Conservation (phyloP, 129 eudicot species). For the Escallonia rubra region DNA sequence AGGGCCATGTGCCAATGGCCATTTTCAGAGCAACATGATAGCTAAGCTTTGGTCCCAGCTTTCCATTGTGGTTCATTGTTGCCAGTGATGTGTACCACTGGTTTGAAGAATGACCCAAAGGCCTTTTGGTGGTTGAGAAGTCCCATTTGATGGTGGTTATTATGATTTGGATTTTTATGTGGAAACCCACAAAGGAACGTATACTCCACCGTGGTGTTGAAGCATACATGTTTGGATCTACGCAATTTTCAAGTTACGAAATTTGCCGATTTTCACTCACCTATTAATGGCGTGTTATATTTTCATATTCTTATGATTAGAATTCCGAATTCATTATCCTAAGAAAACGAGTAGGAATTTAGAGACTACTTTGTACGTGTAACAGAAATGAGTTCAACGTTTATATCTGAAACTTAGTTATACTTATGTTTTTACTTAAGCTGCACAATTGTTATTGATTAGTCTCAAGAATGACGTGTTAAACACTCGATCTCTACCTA, state of each 20-base stretch:
- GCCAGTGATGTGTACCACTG: neutral
- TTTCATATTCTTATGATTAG: too few relatives aligned
- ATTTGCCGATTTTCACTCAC: neutral
- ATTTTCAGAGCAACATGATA: neutral
- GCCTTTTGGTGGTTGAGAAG: constrained; percentile 5
- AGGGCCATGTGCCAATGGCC: constrained; percentile 3
- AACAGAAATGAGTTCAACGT: too few relatives aligned
- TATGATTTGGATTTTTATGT: neutral
- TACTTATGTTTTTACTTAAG: too few relatives aligned
- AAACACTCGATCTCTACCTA: too few relatives aligned
- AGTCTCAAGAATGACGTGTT: too few relatives aligned
- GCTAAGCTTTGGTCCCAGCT: constrained; percentile 2
- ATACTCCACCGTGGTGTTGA: constrained; percentile 1
- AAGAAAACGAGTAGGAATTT: too few relatives aligned
- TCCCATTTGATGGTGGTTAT: neutral
- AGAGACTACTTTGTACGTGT: too few relatives aligned
- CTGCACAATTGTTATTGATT: too few relatives aligned
- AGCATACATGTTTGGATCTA: neutral
- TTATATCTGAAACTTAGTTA: too few relatives aligned
- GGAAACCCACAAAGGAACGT: neutral
- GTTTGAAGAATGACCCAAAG: neutral
- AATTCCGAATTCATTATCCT: too few relatives aligned
- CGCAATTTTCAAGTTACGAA: neutral
- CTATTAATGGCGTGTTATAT: too few relatives aligned
- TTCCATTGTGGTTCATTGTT: neutral